phyloP scores from a whole-genome alignment of 1,139 yeast genomes.

The Nakaseomyces glabratus region DNA sequence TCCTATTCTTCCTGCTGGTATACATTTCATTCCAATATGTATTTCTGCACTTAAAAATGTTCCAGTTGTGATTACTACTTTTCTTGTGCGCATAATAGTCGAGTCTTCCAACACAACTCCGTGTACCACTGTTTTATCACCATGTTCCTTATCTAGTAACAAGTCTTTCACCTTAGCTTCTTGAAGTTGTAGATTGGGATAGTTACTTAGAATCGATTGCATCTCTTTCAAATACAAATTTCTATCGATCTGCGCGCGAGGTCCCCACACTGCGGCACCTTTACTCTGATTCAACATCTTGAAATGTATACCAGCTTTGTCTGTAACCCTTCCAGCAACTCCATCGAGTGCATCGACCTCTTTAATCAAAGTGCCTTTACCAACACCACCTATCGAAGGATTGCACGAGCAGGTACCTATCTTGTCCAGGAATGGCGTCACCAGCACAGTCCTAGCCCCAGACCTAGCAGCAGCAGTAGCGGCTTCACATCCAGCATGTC shows the following conservation, averaged over 20 bases:
- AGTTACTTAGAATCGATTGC: conserved; percentile 57
- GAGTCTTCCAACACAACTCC: conserved; percentile 62
- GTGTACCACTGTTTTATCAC: conserved; percentile 39
- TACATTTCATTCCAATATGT: conserved; percentile 71
- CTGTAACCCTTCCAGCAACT: conserved; percentile 74
- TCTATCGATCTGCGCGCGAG: conserved; percentile 93
- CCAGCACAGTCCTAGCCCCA: conserved; percentile 62
- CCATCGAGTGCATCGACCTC: conserved; percentile 98
- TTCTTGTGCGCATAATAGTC: conserved; percentile 45
- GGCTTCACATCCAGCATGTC: conserved; percentile 99
- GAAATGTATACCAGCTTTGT: conserved; percentile 87
- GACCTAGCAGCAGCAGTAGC: conserved; percentile 86
- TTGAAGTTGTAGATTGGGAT: conserved; percentile 38
- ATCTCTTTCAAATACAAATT: conserved; percentile 67
- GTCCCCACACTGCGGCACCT: conserved; percentile 99
- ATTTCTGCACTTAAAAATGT: conserved; percentile 92
- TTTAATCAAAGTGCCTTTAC: conserved; percentile 83
- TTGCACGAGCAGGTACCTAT: conserved; percentile 95
- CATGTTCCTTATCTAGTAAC: conserved; percentile 36
- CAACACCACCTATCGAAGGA: conserved; percentile 98
- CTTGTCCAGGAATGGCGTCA: conserved; percentile 67
- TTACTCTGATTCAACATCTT: conserved; percentile 77
- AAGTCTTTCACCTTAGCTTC: conserved; percentile 80
- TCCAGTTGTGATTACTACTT: conserved; percentile 88
- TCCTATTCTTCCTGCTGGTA: conserved; percentile 90